Conservation (phyloP, 169 alveolate genomes). For the Cryptosporidium sp. region DNA sequence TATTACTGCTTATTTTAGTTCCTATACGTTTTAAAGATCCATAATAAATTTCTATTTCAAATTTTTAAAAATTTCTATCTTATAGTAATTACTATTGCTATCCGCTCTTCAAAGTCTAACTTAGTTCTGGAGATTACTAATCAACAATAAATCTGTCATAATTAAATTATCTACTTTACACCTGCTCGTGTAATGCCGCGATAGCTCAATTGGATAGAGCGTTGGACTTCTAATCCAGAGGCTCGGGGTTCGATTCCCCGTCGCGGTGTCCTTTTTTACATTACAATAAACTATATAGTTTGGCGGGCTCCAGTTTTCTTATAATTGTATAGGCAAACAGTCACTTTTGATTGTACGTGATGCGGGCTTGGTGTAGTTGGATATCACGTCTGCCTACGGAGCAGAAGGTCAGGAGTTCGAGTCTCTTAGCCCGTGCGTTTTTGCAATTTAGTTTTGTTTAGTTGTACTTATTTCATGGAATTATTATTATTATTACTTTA, state of each 20-base stretch:
- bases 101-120: background rate
- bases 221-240: constrained; percentile 78
- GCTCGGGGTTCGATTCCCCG: constrained; percentile 79
- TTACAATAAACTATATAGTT: too few species aligned
- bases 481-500: background rate
- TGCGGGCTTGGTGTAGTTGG: constrained; percentile 79
- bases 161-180: background rate
- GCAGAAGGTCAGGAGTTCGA: constrained; percentile 79
- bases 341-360: constrained; percentile 16
- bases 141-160: background rate
- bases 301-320: background rate
- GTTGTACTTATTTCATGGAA: too few species aligned
- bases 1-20: too few species aligned
- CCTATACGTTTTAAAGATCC: background rate
- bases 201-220: constrained; percentile 78
- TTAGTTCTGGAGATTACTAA: background rate
- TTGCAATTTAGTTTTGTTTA: background rate
- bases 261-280: constrained; percentile 53
- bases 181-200: constrained; percentile 38
- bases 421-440: constrained; percentile 76
- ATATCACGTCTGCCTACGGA: constrained; percentile 79
- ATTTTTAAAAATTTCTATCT: too few species aligned
- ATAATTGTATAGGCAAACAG: background rate
- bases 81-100: too few species aligned
- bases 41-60: background rate